These are phyloP conservation scores for Skeletonema tropicum DNA, from an alignment of 108 stramenopile genomes.

Conservation along the genomic window DNA sequence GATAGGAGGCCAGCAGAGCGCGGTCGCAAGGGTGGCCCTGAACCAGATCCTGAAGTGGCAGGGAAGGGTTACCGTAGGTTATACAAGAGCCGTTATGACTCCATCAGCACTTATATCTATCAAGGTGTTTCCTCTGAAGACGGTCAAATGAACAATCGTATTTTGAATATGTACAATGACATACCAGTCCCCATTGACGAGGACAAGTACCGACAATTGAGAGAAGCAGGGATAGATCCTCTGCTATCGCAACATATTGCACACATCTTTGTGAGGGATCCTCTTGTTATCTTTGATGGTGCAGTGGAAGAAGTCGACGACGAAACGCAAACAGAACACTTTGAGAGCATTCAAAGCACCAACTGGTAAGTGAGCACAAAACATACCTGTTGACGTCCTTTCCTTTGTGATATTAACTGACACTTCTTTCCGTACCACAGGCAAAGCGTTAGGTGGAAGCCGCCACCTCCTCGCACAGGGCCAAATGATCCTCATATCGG, in stretches of 20 bases:
- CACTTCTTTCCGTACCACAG: slow-evolving; percentile 25
- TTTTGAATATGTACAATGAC: slow-evolving; percentile 94
- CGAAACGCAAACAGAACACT: slow-evolving; percentile 93
- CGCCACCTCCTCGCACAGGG: slow-evolving; percentile 91
- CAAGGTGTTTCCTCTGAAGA: slow-evolving; percentile 61
- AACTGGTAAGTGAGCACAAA: slow-evolving; percentile 83
- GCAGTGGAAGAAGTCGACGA: slow-evolving; percentile 95
- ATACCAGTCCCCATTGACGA: slow-evolving; percentile 88
- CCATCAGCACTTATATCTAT: slow-evolving; percentile 94
- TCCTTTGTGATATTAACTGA: not conserved
- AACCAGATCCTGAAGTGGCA: slow-evolving; percentile 68
- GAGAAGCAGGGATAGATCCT: slow-evolving; percentile 90
- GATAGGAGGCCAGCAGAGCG: slow-evolving; percentile 94
- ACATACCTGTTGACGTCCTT: not conserved
- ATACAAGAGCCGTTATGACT: slow-evolving; percentile 96
- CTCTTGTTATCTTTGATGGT: slow-evolving; percentile 95
- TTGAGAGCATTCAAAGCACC: slow-evolving; percentile 98
- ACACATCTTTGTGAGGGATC: slow-evolving; percentile 97
- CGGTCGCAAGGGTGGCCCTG: slow-evolving; percentile 58
- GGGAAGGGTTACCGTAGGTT: slow-evolving; percentile 78
- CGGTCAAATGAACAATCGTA: slow-evolving; percentile 58
- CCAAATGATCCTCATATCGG: slow-evolving; percentile 96
- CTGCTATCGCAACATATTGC: slow-evolving; percentile 94
- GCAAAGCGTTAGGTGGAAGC: slow-evolving; percentile 99
- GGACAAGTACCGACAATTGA: slow-evolving; percentile 71